Base-by-base conservation (phyloP, 495 filamentous ascomycete genomes). In the Hapsidospora chrysogenum region DNA sequence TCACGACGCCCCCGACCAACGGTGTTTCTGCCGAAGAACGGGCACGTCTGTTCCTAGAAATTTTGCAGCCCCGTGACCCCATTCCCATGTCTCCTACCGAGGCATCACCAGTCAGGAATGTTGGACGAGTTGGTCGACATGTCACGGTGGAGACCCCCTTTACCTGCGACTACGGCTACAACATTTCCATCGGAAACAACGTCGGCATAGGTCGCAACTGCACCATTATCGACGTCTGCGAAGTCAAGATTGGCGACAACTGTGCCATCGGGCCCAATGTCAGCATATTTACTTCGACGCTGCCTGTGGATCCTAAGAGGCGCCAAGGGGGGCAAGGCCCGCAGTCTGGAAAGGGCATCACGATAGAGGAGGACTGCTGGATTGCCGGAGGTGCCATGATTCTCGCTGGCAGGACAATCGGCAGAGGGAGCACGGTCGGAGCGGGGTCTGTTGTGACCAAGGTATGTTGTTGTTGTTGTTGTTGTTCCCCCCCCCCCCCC, bases 101-200 rank as follows among this genome's bases (percentile, higher is more conserved):
- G 41, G 47, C 61, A 40, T 63, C 70, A 40, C 40, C 70, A 38
- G 45, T 67, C 41, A 47, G 63, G 29, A 45, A 61, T 40, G 44
- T 62, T 3, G 79, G 80, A n/a, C 66, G 68, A 21, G 74, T 92
- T 14, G 83, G 84, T 15, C 68, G 77, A 27, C 72, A 80, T 33
- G 78, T 80, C 6, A 66, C 74, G 26, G 81, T 97, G 27, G 85
- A 95, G 40, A 75, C 82, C 2, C 87, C 89, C 9, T 96, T 97
- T 51, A 76, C 64, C 23, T 96, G 89, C 53, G 85, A 94, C 47
- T 97, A 95, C 47, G 89, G 89, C 2, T 94, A 93, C 49, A 95
- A 97, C 46, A 80, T 96, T 43, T 67, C 68, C 25, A 76, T 97
- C 41, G 89, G 81, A 16, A 80, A 86, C 45, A 76, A 89, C 47